Conservation (phyloP, 2,329 filamentous ascomycete species). For the Camillea tinctor region DNA sequence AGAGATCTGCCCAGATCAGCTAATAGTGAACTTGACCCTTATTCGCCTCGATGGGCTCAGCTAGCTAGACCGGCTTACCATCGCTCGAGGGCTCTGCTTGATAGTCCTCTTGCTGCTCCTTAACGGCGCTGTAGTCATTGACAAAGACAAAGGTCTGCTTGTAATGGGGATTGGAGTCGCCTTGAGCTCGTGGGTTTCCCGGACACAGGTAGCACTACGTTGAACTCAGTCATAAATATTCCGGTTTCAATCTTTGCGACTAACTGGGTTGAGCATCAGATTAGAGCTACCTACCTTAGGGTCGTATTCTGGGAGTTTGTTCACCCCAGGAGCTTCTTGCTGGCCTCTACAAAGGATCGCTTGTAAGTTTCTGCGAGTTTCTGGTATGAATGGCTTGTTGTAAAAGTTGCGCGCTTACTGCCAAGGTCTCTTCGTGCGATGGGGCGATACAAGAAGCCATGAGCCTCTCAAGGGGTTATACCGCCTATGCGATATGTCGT, state of each 20-base stretch:
- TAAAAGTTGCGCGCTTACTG: slow-evolving; percentile 64
- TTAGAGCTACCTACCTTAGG: slow-evolving; percentile 51
- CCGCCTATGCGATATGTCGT: slow-evolving; percentile 95
- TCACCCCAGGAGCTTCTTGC: slow-evolving; percentile 69
- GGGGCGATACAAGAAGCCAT: slow-evolving; percentile 93
- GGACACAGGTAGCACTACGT: slow-evolving; percentile 88
- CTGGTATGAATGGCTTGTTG: background rate
- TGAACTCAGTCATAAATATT: background rate
- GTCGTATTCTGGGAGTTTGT: slow-evolving; percentile 76
- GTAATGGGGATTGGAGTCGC: slow-evolving; percentile 84
- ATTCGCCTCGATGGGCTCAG: background rate
- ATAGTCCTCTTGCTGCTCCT: slow-evolving; percentile 87
- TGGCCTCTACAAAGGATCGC: slow-evolving; percentile 60
- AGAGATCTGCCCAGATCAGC: slow-evolving; percentile 54
- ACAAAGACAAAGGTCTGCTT: slow-evolving; percentile 88
- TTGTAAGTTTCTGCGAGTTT: slow-evolving; percentile 1
- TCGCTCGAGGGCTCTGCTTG: slow-evolving; percentile 40
- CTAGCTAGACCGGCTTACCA: slow-evolving; percentile 20
- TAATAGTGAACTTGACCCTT: background rate
- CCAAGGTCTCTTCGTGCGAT: slow-evolving; percentile 96
- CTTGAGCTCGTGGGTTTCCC: slow-evolving; percentile 82
- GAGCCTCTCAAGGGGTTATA: slow-evolving; percentile 89
- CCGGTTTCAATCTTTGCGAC: background rate
- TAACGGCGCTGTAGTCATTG: slow-evolving; percentile 96
- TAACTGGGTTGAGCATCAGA: background rate